A percentile compares a stretch with the other conserved stretches of the same genome.
Conservation (phyloP, 345 rosid species). For the Pelargonium nanum region DNA sequence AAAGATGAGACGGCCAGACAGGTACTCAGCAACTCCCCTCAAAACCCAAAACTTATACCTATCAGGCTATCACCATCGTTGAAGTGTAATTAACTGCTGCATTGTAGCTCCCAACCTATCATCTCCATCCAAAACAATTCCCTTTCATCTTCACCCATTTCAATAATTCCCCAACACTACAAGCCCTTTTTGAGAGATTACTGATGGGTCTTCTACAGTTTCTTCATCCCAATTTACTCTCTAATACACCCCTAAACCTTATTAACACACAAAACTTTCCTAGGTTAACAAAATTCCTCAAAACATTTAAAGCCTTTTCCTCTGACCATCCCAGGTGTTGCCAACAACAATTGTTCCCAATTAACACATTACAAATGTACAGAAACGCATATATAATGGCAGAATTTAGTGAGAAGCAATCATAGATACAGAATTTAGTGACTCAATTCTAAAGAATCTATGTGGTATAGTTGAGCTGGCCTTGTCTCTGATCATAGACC, state of each 20-base stretch:
- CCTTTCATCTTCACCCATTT: too few species aligned
- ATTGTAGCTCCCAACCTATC: too few species aligned
- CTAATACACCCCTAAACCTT: not conserved
- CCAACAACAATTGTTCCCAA: not conserved
- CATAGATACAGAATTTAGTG: not conserved
- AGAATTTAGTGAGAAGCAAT: not conserved
- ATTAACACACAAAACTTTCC: not conserved
- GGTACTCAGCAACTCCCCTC: too few species aligned
- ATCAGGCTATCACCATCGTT: too few species aligned
- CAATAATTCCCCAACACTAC: too few species aligned
- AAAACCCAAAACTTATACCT: too few species aligned
- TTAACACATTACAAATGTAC: too few species aligned
- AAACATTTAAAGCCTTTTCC: too few species aligned
- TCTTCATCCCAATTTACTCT: not conserved
- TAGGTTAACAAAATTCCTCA: not conserved
- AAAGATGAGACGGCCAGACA: too few species aligned
- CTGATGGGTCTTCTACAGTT: not conserved
- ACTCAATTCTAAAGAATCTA: not conserved
- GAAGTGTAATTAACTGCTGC: too few species aligned
- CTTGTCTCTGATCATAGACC: not conserved
- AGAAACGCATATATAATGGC: not conserved
- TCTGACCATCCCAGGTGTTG: not conserved
- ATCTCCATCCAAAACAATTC: too few species aligned
- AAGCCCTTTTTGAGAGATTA: not conserved
- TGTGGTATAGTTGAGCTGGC: not conserved